Base-by-base conservation (phyloP, 768 basidiomycete species). In the Rickenella mellea region DNA sequence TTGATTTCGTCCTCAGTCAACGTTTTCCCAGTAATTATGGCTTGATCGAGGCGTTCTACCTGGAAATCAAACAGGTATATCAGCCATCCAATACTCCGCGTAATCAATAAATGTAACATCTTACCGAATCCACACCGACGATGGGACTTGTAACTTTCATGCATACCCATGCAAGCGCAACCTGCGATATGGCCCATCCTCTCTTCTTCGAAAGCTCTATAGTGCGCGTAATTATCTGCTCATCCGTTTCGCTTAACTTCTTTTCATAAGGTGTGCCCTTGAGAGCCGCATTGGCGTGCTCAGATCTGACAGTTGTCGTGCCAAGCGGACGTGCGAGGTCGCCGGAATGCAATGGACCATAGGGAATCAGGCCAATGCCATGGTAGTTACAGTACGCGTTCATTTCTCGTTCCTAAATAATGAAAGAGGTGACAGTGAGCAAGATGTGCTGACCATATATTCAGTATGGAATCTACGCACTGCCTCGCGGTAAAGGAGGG, bases 291-390 rank as follows among this genome's bases (percentile, higher is more conserved):
- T n/a, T n/a, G 25, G 25, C 5, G 6, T 36, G 4, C 15, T 36
- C 33, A 10, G 19, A 19, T 2, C 64, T 53, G 0, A 39, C 29
- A 0, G 67, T 55, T 27, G 55, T 54, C 1, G 45, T 47, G 3
- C 53, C 58, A 0, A 63, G 3, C 0, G 67, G 69, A 2, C 68
- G 62, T 0, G 66, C 60, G 7, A 73, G 65, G 24, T 51, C 27
- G 4, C 71, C 72, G 6, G 43, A 43, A 20, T 56, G 50, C 10
- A 78, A 62, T 1, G 74, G 71, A 0, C 63, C 55, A 66, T 70
- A 76, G 0, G 75, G 71, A 26, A 79, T 73, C 21, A 70, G 52
- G 0, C 73, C 73, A 24, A 78, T 70, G 20, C 75, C 75, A 21
- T 68, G 64, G 44, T 60, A 63, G 17, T 65, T 60, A 51, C 48